Percentiles rank a stretch among this genome's conserved stretches.
Evolutionary conservation across 345 rosid species (phyloP).

Genomic region (Gossypium herbaceum): DNA sequence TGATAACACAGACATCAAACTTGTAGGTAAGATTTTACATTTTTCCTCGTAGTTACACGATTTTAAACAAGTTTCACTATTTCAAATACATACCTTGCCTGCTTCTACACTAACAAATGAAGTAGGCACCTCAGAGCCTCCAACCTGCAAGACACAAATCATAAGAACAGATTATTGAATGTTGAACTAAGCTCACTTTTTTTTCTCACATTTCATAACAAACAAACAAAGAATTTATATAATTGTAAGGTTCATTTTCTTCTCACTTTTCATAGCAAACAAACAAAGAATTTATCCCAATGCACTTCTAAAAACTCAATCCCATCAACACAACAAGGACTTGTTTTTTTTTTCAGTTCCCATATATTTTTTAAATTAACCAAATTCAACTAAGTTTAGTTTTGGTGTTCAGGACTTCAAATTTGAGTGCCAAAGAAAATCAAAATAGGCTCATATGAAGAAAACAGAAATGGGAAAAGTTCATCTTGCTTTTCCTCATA

Average conservation of each 20-base stretch:
- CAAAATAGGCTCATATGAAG: neutral
- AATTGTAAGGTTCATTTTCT: no score
- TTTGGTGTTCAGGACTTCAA: neutral
- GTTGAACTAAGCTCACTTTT: neutral
- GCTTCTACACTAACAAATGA: slow-evolving; percentile 42
- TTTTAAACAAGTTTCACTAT: slow-evolving; percentile 1
- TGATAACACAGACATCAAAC: slow-evolving; percentile 37
- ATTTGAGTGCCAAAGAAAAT: neutral
- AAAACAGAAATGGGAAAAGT: neutral
- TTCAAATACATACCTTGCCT: slow-evolving; percentile 39
- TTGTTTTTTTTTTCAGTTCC: no score
- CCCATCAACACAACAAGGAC: neutral
- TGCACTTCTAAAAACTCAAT: neutral
- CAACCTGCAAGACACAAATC: slow-evolving; percentile 24
- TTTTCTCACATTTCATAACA: neutral
- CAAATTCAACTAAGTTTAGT: neutral
- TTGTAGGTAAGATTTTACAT: slow-evolving; percentile 33
- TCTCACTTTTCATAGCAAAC: neutral
- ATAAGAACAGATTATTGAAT: neutral
- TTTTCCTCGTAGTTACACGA: neutral
- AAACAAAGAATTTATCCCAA: neutral
- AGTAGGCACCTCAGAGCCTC: slow-evolving; percentile 30
- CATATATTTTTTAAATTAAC: no score
- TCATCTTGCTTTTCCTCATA: neutral
- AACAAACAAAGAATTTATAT: neutral